Evolutionary conservation across 2,329 filamentous ascomycete species (phyloP), one percentile per base, ranked within the genome.

Genomic region (Botrytis paeoniae): DNA sequence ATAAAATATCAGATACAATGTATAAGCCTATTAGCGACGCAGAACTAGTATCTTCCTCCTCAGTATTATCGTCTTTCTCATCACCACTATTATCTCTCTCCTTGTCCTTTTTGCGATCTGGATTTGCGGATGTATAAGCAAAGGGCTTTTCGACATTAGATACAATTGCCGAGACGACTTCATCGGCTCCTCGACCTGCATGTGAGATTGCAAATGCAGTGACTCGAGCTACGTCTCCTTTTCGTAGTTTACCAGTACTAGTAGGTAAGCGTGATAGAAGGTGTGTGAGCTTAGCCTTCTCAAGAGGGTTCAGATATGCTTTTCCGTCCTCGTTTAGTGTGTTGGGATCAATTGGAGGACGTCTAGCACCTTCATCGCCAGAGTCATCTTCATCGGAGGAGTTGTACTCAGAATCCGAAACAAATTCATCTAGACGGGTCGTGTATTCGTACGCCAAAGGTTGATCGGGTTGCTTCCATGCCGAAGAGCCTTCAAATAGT

Each of bases 161-260:
- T 0, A 97, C 88, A 54, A 98, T 90, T 83, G 97, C 89, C 68
- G 95, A 89, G n/a, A 97, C 94, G 51, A 98, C 91, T 83, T 98
- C 96, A 76, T 97, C 93, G 20, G 93, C 92, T 25, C 95, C 96
- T 32, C 90, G 87, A 57, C 92, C 93, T 1, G 94, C 93, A 80
- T 98, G 94, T 3, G 91, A 91, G 72, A 98, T 94, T 20, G 95
- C 95, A 82, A 98, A 98, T 4, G 92, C 88, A 1, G 95, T 95
- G 3, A 98, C 86, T 8, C 94, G 88, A 1, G 94, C 95, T 63
- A 98, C 89, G 79, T 98, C 94, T 4, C 94, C 94, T 79, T 93
- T 93, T 41, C 93, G 88, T 39, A 98, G 85, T 76, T 88, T 92
- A 3, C 90, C 88, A 57, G 93, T 89, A 5, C 89, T 90, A 4